Evolutionary conservation across 352 stramenopile genomes (phyloP), one percentile per base, ranked within the genome.

Genomic region (Phytophthora uliginosa): DNA sequence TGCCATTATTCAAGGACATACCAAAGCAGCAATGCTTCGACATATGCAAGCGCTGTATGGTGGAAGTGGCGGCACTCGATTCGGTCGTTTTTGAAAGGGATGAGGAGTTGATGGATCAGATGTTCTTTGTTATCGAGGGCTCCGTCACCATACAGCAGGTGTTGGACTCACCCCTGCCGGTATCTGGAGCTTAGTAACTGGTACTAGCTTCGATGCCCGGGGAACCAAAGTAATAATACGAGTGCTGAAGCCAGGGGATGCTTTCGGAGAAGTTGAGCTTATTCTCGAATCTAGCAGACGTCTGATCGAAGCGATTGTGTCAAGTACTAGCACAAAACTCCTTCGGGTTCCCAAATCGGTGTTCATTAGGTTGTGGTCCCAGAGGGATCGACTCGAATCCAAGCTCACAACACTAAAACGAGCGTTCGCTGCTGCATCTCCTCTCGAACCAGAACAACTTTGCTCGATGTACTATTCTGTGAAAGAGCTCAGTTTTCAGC

Each of bases 211-310:
- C 20, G 65, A 76, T 62, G 59, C 10, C 7, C 50, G 51, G 7
- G 22, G 59, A n/a, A 53, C 73, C 3, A 77, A 73, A 55, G 54
- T 88, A 7, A 64, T 36, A 2, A 66, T 90, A 28, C 76, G 78
- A 17, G 65, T 73, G 0, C 47, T 86, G 28, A 57, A 66, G 42
- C 28, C 56, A 12, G 82, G 80, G 1, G 74, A 77, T n/a, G 68
- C 81, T 3, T 88, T 86, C 66, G 82, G 82, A 4, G 82, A 90
- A 52, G 85, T 84, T 18, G 82, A 90, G 51, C 54, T 83, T 5
- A 34, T 87, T 13, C 47, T 75, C 15, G 61, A 69, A 4, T 53
- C 69, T 15, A 55, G 26, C 6, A 79, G 63, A 31, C 78, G 78
- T 0, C 51, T 81, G 18, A 77, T 84, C 15, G 69, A 74, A 47